These are phyloP conservation scores for Chlamydomonas asymmetrica DNA, from an alignment of 139 green algal genomes.

Conservation along the genomic window DNA sequence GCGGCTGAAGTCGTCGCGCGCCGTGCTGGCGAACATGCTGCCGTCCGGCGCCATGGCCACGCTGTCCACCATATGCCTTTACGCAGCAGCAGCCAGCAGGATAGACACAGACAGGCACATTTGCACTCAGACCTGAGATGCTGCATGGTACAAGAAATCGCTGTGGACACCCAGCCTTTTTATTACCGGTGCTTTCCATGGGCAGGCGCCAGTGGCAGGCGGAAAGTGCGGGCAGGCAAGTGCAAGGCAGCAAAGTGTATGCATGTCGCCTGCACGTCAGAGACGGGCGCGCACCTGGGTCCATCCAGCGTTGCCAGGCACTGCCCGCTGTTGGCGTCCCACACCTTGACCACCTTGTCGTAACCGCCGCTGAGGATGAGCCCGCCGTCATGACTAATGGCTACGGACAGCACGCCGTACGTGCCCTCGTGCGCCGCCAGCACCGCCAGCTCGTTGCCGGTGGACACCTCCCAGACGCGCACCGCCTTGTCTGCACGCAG, in stretches of 20 bases:
- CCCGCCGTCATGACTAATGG: constrained; percentile 4
- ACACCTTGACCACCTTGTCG: constrained; percentile 22
- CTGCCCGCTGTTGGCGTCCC: constrained; percentile 14
- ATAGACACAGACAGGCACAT: too few species aligned
- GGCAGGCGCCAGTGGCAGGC: too few species aligned
- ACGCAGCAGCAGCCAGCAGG: too few species aligned
- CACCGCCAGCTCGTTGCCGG: constrained; percentile 17
- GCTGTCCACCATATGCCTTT: constrained; percentile 19
- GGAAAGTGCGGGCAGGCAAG: too few species aligned
- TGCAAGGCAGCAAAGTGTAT: too few species aligned
- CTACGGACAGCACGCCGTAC: constrained; percentile 9
- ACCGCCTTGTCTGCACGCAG: too few species aligned
- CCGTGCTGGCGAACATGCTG: constrained; percentile 5
- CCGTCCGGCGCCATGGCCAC: constrained; percentile 17
- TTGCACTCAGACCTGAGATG: too few species aligned
- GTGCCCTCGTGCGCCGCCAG: constrained; percentile 13
- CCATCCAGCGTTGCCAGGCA: constrained; percentile 9
- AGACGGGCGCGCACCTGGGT: too few species aligned
- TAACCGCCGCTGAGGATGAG: constrained; percentile 23
- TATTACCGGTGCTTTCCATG: too few species aligned
- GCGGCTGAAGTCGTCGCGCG: constrained; percentile 21
- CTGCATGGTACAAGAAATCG: too few species aligned
- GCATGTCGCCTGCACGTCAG: too few species aligned
- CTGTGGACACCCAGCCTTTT: too few species aligned
- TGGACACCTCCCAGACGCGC: constrained; percentile 20